Base-by-base conservation (phyloP, 805 yeast genomes). In the Kazachstania kunashirensis region DNA sequence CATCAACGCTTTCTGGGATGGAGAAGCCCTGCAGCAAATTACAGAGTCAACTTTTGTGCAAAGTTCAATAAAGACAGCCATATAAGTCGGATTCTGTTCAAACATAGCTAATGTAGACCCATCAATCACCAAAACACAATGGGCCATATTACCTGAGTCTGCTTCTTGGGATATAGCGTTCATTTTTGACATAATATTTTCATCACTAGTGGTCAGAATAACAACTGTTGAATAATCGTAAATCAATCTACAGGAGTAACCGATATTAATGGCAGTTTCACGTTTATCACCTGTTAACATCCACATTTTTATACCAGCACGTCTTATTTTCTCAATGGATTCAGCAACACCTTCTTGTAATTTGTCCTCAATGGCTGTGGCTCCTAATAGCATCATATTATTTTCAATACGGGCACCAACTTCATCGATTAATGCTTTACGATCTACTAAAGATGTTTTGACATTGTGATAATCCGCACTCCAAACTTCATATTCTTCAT, bases 211-310 rank as follows among this genome's bases (percentile, higher is more conserved):
- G 11, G 70, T 63, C 33, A 92, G 62, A n/a, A 86, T 61, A 11
- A 89, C 77, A 11, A 92, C 84, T 0, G 94, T 82, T 0, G 96
- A 85, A 54, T 82, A 92, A 52, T 92, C 98, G 50, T 89, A 83
- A 51, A 92, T 89, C 45, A 92, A 66, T 24, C 85, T 77, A 59
- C 98, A 92, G 6, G 98, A 83, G 52, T 88, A 84, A 1, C 97
- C 98, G 59, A 92, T 89, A 53, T 86, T 92, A 42, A 92, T 86
- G 1, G 99, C 99, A 0, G 99, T 92, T 59, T 92, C 99, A 41
- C 96, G 68, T 55, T 94, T 94, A 57, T 92, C 99, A 31, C 99
- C 99, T 0, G 99, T 92, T 33, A 92, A 66, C 96, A 92, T 92
- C 99, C 99, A 92, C 68, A 92, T 62, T 51, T 80, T 84, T 39